Percentiles rank a stretch among this genome's conserved stretches.
Conservation (phyloP, 768 basidiomycete genomes). For the Amanita fuliginea region DNA sequence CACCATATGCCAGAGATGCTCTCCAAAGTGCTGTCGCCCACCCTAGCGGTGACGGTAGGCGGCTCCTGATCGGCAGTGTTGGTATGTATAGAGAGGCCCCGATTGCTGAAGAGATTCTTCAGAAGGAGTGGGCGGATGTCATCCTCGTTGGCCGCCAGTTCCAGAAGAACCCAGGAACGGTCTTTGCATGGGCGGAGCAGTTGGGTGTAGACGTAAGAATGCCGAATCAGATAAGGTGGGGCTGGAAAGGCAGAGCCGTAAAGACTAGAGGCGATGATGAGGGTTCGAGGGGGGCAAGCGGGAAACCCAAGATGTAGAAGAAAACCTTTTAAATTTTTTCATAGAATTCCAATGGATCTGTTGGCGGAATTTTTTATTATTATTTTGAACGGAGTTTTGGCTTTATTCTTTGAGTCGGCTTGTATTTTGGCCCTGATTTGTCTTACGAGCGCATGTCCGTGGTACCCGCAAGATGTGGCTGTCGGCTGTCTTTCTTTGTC, state of each 20-base stretch:
- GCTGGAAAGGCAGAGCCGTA: slow-evolving; percentile 25
- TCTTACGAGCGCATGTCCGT: background rate
- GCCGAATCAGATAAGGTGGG: slow-evolving; percentile 49
- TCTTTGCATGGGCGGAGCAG: slow-evolving; percentile 45
- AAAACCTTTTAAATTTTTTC: background rate
- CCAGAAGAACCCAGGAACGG: slow-evolving; percentile 46
- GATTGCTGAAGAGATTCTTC: slow-evolving; percentile 48
- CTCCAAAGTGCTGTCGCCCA: slow-evolving; percentile 30
- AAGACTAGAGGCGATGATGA: background rate
- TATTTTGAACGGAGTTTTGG: too few species aligned
- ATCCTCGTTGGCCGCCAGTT: slow-evolving; percentile 43
- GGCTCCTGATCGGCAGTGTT: slow-evolving; percentile 23
- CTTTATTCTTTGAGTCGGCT: background rate
- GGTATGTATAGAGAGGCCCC: slow-evolving; percentile 46
- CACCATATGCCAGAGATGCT: slow-evolving; percentile 43
- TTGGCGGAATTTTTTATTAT: too few species aligned
- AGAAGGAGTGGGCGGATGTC: slow-evolving; percentile 49
- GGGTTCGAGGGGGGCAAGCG: background rate
- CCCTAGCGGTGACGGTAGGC: slow-evolving; percentile 9
- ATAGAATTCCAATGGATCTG: background rate
- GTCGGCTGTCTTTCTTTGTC: background rate
- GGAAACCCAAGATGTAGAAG: background rate
- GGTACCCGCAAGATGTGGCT: background rate
- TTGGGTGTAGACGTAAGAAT: slow-evolving; percentile 34
- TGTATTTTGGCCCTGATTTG: background rate